A percentile compares a stretch with the other conserved stretches of the same genome.
These are phyloP conservation scores for Torulaspora indica DNA, from an alignment of 805 yeast genomes.

Conservation along the genomic window DNA sequence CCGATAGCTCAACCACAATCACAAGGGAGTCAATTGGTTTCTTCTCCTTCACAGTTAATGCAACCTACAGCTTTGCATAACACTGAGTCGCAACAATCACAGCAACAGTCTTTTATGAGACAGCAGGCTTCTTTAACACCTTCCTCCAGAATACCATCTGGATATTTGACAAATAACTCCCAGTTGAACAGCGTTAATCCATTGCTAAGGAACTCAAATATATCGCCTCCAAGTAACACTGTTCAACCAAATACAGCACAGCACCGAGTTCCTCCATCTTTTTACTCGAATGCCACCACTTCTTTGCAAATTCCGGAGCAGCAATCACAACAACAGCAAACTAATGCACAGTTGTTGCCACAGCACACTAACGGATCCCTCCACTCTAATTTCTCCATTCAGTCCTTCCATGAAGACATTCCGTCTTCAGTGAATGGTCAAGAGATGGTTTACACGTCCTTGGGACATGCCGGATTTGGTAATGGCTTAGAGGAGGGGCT, in stretches of 20 bases:
- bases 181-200: constrained; percentile 29
- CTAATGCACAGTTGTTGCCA: constrained; percentile 21
- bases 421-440: constrained; percentile 13
- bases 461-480: constrained; percentile 17
- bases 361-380: constrained; percentile 36
- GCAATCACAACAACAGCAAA: constrained; percentile 6
- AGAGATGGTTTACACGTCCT: constrained; percentile 20
- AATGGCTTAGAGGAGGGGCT: constrained; percentile 31
- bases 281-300: constrained; percentile 12
- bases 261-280: constrained; percentile 21
- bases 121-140: constrained; percentile 31
- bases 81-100: constrained; percentile 22
- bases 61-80: constrained; percentile 25
- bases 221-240: constrained; percentile 25
- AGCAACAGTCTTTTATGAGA: constrained; percentile 31
- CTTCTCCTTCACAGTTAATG: constrained; percentile 20
- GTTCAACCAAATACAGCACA: constrained; percentile 20
- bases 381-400: constrained; percentile 34
- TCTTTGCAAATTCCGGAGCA: constrained; percentile 11
- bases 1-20: constrained; percentile 11
- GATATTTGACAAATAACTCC: constrained; percentile 30
- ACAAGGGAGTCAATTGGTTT: constrained; percentile 10
- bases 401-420: constrained; percentile 30
- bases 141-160: constrained; percentile 36
- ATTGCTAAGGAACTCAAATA: constrained; percentile 30